Evolutionary conservation across 345 rosid species (phyloP), one percentile per base, ranked within the genome.

Genomic region (Populus alba): DNA sequence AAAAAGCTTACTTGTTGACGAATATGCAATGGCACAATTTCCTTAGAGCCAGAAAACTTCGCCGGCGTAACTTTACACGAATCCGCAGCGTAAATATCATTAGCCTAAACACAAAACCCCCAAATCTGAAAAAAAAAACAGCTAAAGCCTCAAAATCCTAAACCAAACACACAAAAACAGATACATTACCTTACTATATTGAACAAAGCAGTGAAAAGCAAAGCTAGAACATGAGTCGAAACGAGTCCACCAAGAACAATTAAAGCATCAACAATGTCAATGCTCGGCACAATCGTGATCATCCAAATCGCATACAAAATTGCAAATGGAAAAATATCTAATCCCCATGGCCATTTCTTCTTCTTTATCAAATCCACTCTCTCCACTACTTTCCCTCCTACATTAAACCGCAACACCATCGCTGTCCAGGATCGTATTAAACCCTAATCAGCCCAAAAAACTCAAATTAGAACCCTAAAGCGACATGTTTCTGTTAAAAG

Each of bases 381-480:
- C 74, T 92, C 99, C 89, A 96, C 98, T 74, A 91, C 97, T 79
- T 96, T 94, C 17, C 98, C 98, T 25, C 97, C 95, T n/a, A 94
- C 93, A 7, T 80, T 85, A 78, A 91, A 91, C 73, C 91, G 86
- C 83, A 82, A 80, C 98, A 90, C 92, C 88, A 81, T 86, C 38
- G 13, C 57, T 51, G 20, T 16, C 20, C 57, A 51, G 57, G 20
- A 17, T 51, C 57, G n/a, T 6, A 51, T 16, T 5, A 51, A 51
- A 51, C 57, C 22, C 57, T 51, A 1, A 51, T 39, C 43, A 39
- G 11, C 8, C 43, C 11, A 39, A 39, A 7, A 39, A 39, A 10
- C 43, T 39, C 43, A 8, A 39, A 39, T 39, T 39, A 7, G 1
- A 39, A 39, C 43, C 43, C 43, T 39, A 39, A 39, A 8, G 43